phyloP scores from a whole-genome alignment of 345 rosid genomes.

The Pugionium dolabratum region DNA sequence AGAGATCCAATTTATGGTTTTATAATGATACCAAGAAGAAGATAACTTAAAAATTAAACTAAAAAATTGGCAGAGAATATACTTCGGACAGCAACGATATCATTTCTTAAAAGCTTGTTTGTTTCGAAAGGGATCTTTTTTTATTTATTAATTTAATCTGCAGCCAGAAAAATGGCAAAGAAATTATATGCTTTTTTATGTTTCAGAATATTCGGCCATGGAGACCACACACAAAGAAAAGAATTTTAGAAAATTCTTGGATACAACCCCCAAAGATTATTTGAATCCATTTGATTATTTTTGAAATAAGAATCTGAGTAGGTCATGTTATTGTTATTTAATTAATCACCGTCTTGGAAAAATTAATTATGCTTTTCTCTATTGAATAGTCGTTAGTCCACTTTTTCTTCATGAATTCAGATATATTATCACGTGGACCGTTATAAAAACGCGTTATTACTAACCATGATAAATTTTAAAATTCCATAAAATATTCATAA shows the following conservation, averaged over 20 bases:
- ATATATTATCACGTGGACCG: not conserved
- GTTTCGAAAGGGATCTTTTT: slow-evolving; percentile 14
- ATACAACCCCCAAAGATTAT: slow-evolving; percentile 12
- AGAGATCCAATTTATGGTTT: too few species aligned
- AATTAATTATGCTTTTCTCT: not conserved
- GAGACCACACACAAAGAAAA: slow-evolving; percentile 22
- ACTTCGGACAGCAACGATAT: slow-evolving; percentile 16
- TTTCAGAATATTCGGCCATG: slow-evolving; percentile 26
- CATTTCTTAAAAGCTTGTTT: not conserved
- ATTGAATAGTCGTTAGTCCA: slow-evolving; percentile 14
- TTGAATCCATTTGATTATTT: not conserved
- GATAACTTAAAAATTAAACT: slow-evolving; percentile 18
- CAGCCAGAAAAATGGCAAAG: slow-evolving; percentile 24
- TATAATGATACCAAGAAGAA: not conserved
- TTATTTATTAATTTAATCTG: slow-evolving; percentile 6
- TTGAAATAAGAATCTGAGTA: slow-evolving; percentile 8
- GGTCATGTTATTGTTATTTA: slow-evolving; percentile 7
- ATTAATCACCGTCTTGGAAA: slow-evolving; percentile 27
- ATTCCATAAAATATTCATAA: too few species aligned
- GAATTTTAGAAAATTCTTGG: slow-evolving; percentile 1
- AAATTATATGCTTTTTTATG: slow-evolving; percentile 8
- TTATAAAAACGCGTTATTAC: not conserved
- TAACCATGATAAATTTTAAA: not conserved
- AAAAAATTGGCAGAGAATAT: slow-evolving; percentile 19
- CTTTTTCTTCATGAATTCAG: not conserved